Conservation (phyloP, 2,329 filamentous ascomycete species). For the Cercospora sesami region DNA sequence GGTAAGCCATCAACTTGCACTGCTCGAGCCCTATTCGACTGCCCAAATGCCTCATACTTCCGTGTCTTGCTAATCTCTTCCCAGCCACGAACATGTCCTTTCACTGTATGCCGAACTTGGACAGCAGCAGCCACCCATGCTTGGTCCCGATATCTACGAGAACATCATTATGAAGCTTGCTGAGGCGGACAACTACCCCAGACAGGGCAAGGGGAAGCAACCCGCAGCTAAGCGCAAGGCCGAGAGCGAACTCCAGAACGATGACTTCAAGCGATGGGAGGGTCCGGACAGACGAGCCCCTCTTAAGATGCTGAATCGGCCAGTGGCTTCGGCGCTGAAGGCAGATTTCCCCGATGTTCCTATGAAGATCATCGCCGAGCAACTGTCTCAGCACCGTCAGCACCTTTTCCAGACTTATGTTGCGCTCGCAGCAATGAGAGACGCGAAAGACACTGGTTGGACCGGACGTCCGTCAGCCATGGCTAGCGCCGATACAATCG, state of each 20-base stretch:
- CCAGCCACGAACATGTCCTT: slow-evolving; percentile 34
- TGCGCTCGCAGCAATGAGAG: slow-evolving; percentile 35
- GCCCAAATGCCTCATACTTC: not conserved
- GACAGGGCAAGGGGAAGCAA: slow-evolving; percentile 33
- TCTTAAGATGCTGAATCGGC: slow-evolving; percentile 19
- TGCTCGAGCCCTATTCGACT: not conserved
- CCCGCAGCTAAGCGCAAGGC: slow-evolving; percentile 34
- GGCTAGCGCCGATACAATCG: slow-evolving; percentile 31
- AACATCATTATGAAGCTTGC: slow-evolving; percentile 36
- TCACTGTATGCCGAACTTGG: slow-evolving; percentile 29
- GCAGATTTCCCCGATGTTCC: slow-evolving; percentile 46
- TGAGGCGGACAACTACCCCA: slow-evolving; percentile 31
- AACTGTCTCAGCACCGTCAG: slow-evolving; percentile 34
- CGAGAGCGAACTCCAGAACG: slow-evolving; percentile 27
- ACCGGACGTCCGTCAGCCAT: slow-evolving; percentile 25
- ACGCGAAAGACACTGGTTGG: slow-evolving; percentile 19
- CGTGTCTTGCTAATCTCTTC: not conserved
- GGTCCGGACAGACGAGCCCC: slow-evolving; percentile 23
- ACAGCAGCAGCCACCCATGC: slow-evolving; percentile 14
- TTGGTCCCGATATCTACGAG: slow-evolving; percentile 27
- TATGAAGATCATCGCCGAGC: slow-evolving; percentile 38
- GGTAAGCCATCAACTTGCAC: slow-evolving; percentile 16
- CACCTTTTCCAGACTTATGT: slow-evolving; percentile 44
- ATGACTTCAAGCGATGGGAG: slow-evolving; percentile 31
- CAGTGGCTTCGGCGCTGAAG: slow-evolving; percentile 39